Conservation (phyloP, 768 basidiomycete genomes). For the Harrya chromipes region DNA sequence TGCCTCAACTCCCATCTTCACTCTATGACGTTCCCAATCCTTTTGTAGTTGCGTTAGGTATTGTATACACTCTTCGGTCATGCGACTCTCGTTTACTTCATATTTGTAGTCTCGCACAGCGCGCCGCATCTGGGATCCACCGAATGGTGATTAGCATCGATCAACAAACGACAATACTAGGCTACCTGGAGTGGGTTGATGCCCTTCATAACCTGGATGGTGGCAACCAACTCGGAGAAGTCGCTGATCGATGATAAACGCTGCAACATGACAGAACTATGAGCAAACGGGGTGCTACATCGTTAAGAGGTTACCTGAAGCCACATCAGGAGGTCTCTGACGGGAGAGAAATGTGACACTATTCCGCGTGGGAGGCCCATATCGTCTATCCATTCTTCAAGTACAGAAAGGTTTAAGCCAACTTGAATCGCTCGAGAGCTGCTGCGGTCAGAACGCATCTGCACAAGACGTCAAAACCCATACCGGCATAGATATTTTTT, state of each 20-base stretch:
- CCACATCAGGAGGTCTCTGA: slow-evolving; percentile 83
- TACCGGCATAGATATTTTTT: slow-evolving; percentile 94
- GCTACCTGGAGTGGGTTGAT: slow-evolving; percentile 89
- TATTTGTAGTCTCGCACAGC: slow-evolving; percentile 92
- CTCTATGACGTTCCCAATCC: slow-evolving; percentile 93
- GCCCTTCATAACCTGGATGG: slow-evolving; percentile 80
- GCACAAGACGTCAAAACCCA: slow-evolving; percentile 11
- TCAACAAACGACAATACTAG: background rate
- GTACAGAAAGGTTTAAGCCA: slow-evolving; percentile 73
- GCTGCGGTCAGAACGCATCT: slow-evolving; percentile 9
- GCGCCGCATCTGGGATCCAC: slow-evolving; percentile 68
- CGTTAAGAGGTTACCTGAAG: slow-evolving; percentile 55
- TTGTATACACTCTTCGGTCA: slow-evolving; percentile 94
- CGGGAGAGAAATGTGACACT: slow-evolving; percentile 76
- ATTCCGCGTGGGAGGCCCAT: slow-evolving; percentile 80
- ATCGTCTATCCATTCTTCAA: slow-evolving; percentile 91
- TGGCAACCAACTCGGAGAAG: slow-evolving; percentile 84
- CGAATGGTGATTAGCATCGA: background rate
- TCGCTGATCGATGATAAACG: slow-evolving; percentile 84
- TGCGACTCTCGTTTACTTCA: slow-evolving; percentile 87
- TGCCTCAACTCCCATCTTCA: slow-evolving; percentile 83
- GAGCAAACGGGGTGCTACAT: slow-evolving; percentile 1
- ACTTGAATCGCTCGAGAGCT: slow-evolving; percentile 87
- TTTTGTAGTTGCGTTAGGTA: slow-evolving; percentile 94
- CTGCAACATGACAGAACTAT: slow-evolving; percentile 35